These are phyloP conservation scores for Xylaria acuta DNA, from an alignment of 495 filamentous ascomycete genomes.

Conservation along the genomic window DNA sequence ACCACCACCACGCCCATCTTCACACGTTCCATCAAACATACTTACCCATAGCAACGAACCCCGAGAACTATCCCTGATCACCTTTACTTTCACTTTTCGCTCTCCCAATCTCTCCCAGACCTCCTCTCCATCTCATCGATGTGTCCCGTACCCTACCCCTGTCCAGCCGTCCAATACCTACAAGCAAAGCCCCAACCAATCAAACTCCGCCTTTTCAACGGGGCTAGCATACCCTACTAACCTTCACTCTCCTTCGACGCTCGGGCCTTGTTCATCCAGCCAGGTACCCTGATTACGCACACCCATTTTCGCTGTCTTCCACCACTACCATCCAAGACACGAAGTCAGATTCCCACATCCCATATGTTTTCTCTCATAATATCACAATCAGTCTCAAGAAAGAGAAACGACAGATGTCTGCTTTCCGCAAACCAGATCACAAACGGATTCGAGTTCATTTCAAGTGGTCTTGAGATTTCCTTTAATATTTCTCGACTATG, in stretches of 20 bases:
- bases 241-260: neutral
- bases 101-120: too few species aligned
- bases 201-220: neutral
- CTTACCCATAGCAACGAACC: neutral
- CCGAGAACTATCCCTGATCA: too few species aligned
- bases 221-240: constrained; percentile 4
- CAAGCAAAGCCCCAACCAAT: neutral
- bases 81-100: too few species aligned
- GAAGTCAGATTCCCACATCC: neutral
- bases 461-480: neutral
- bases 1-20: neutral
- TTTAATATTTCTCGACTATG: neutral
- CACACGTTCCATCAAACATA: neutral
- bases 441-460: neutral
- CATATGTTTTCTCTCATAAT: neutral
- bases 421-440: neutral
- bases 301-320: neutral
- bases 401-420: neutral
- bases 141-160: neutral
- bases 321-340: neutral
- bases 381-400: neutral
- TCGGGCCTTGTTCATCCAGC: neutral
- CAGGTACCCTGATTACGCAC: neutral
- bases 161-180: neutral
- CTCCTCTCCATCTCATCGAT: neutral